Evolutionary conservation across 257 asterid genomes (phyloP).

Genomic region (Penstemon newberryi): DNA sequence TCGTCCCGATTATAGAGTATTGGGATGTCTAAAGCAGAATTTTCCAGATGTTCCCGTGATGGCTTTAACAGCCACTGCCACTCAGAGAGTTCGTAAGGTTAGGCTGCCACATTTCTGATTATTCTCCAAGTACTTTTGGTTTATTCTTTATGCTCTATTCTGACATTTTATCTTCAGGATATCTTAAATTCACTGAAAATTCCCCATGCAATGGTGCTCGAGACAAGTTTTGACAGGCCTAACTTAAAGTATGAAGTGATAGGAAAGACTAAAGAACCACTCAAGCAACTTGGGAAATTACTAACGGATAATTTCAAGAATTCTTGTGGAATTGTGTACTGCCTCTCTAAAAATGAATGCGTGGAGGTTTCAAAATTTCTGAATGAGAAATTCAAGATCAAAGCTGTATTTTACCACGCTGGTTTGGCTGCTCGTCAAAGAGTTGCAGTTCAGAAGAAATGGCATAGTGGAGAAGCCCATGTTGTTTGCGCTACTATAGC

Average conservation of each 20-base stretch:
- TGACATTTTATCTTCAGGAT: slow-evolving; percentile 55
- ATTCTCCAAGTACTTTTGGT: not conserved
- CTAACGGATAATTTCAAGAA: slow-evolving; percentile 64
- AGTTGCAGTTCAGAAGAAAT: slow-evolving; percentile 77
- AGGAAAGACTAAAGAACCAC: slow-evolving; percentile 83
- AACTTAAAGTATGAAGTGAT: slow-evolving; percentile 88
- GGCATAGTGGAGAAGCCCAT: slow-evolving; percentile 86
- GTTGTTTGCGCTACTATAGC: slow-evolving; percentile 98
- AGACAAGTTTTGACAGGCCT: slow-evolving; percentile 91
- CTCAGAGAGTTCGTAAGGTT: slow-evolving; percentile 80
- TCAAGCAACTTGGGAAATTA: slow-evolving; percentile 79
- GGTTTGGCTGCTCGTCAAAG: slow-evolving; percentile 93
- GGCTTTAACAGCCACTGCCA: slow-evolving; percentile 99
- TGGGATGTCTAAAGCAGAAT: slow-evolving; percentile 93
- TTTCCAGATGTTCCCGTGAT: slow-evolving; percentile 85
- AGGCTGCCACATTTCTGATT: slow-evolving; percentile 33
- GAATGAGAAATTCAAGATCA: slow-evolving; percentile 76
- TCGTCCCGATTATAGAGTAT: slow-evolving; percentile 89
- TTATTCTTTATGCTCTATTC: slow-evolving; percentile 25
- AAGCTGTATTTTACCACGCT: slow-evolving; percentile 84
- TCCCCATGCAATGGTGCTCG: slow-evolving; percentile 80
- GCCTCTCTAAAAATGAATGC: slow-evolving; percentile 95
- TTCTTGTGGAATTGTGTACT: slow-evolving; percentile 82
- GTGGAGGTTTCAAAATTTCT: slow-evolving; percentile 77
- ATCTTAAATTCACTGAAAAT: slow-evolving; percentile 68